Conservation (phyloP, 345 rosid genomes). For the Dipteronia dyeriana region DNA sequence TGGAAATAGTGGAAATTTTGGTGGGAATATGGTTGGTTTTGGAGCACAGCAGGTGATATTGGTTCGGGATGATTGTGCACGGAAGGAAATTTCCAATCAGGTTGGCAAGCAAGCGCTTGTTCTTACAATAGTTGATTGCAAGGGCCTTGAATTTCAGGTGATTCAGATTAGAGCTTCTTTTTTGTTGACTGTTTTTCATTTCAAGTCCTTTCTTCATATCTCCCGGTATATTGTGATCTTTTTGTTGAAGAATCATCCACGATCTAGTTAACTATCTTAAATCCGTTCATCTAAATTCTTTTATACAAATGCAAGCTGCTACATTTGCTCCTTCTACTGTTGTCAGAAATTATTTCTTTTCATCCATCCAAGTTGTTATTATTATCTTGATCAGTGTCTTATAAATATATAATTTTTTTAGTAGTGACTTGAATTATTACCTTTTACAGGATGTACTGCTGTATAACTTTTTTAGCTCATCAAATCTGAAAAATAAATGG, state of each 20-base stretch:
- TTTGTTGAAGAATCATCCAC: background rate
- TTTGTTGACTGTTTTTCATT: background rate
- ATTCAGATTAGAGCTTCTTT: background rate
- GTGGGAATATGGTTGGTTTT: slow-evolving; percentile 36
- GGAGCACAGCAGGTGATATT: slow-evolving; percentile 57
- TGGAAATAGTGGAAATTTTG: slow-evolving; percentile 28
- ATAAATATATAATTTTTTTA: background rate
- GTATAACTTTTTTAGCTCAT: slow-evolving; percentile 53
- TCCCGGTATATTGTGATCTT: background rate
- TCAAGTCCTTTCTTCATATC: background rate
- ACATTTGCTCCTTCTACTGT: background rate
- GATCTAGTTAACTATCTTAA: background rate
- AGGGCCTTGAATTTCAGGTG: slow-evolving; percentile 59
- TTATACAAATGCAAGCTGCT: background rate
- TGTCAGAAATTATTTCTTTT: background rate
- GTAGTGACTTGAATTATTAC: background rate
- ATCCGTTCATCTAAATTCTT: background rate
- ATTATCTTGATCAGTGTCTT: background rate
- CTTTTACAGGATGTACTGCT: slow-evolving; percentile 48
- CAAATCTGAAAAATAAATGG: slow-evolving; percentile 49
- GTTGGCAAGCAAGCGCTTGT: slow-evolving; percentile 58
- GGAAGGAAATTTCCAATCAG: slow-evolving; percentile 26
- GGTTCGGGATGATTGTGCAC: slow-evolving; percentile 43
- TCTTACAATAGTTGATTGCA: slow-evolving; percentile 47
- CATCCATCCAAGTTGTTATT: background rate